Evolutionary conservation across 169 alveolate genomes (phyloP).

Genomic region (Plasmodium ovale): DNA sequence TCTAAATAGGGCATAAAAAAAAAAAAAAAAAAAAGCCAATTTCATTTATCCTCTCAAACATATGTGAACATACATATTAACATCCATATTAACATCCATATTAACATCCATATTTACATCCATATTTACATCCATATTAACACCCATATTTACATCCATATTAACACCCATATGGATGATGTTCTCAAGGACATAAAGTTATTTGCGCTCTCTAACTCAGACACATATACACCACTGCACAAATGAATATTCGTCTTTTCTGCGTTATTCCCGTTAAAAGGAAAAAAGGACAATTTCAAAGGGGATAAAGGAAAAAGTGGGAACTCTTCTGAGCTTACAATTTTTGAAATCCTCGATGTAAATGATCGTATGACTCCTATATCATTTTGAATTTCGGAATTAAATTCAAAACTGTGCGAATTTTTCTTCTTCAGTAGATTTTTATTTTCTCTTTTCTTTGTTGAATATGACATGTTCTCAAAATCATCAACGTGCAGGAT

Average conservation of each 20-base stretch:
- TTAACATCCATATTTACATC: background rate
- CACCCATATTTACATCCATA: background rate
- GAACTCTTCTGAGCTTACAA: slow-evolving; percentile 7
- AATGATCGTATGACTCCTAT: slow-evolving; percentile 49
- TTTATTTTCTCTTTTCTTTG: slow-evolving; percentile 20
- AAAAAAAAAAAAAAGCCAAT: slow-evolving; percentile 27
- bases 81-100: background rate
- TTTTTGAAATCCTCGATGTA: slow-evolving; percentile 39
- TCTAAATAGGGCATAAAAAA: slow-evolving; percentile 12
- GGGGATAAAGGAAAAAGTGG: background rate
- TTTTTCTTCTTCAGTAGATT: slow-evolving; percentile 1
- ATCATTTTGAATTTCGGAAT: slow-evolving; percentile 57
- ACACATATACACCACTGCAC: too few relatives aligned
- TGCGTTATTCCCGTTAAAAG: too few relatives aligned
- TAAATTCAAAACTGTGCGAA: slow-evolving; percentile 25
- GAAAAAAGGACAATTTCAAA: background rate
- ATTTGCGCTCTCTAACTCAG: too few relatives aligned
- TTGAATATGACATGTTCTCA: slow-evolving; percentile 71
- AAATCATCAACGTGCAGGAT: background rate
- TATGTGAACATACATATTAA: background rate
- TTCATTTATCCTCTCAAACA: background rate
- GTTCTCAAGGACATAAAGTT: too few relatives aligned
- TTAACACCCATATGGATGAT: background rate
- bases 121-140: slow-evolving; percentile 1
- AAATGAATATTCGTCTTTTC: too few relatives aligned